These are phyloP conservation scores for Triticum urartu DNA, from an alignment of 176 grass and related monocot species.

Conservation along the genomic window DNA sequence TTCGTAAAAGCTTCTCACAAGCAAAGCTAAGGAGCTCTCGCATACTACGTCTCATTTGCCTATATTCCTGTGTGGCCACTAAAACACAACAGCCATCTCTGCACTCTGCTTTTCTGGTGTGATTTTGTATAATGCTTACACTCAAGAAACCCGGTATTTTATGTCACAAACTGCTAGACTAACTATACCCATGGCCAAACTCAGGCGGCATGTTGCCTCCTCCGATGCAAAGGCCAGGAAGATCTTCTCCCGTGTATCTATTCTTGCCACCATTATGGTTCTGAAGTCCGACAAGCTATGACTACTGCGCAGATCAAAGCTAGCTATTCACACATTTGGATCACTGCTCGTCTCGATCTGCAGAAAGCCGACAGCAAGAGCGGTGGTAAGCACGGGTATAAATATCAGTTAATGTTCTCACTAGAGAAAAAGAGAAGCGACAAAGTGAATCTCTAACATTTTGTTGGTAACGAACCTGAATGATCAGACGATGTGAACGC, in stretches of 20 bases:
- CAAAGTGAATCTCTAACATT: background rate
- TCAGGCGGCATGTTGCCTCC: background rate
- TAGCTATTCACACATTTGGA: conserved; percentile 1
- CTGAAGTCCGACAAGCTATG: background rate
- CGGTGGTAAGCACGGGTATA: background rate
- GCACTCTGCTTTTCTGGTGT: background rate
- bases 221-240: background rate
- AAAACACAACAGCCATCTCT: conserved; percentile 18
- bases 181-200: background rate
- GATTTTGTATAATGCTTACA: background rate
- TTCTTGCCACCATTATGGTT: background rate
- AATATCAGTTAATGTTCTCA: background rate
- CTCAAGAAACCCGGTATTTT: background rate
- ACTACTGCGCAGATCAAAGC: conserved; percentile 12
- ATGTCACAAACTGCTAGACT: conserved; percentile 28
- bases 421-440: background rate
- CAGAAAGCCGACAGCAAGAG: background rate
- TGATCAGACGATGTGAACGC: conserved; percentile 32
- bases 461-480: conserved; percentile 26
- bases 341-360: background rate
- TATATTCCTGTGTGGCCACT: background rate
- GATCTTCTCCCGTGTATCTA: background rate
- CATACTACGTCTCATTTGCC: background rate
- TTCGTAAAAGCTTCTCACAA: background rate
- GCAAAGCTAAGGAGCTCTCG: background rate